Percentiles rank a stretch among this genome's conserved stretches.
phyloP scores from a whole-genome alignment of 2,329 filamentous ascomycete species.

The Exophiala aquamarina region DNA sequence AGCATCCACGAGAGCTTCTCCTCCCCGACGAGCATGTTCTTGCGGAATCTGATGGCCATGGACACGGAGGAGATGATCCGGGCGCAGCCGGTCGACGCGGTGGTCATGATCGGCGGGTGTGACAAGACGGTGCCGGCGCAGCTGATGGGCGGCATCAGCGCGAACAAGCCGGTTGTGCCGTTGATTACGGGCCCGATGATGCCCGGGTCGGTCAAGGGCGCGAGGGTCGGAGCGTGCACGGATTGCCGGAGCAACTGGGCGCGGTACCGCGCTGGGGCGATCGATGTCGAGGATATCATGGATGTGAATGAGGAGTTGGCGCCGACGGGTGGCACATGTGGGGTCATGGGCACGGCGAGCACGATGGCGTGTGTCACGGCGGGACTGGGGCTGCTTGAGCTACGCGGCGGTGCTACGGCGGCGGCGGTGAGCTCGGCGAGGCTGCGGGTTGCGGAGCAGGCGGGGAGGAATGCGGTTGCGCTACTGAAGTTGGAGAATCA shows the following conservation, averaged over 20 bases:
- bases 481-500: slow-evolving; percentile 45
- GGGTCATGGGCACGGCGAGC: slow-evolving; percentile 59
- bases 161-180: slow-evolving; percentile 69
- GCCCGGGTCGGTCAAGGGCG: slow-evolving; percentile 62
- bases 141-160: slow-evolving; percentile 73
- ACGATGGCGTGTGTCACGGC: slow-evolving; percentile 58
- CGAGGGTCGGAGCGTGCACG: slow-evolving; percentile 69
- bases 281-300: slow-evolving; percentile 71
- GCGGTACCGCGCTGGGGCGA: slow-evolving; percentile 61
- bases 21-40: slow-evolving; percentile 71
- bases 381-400: slow-evolving; percentile 54
- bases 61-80: slow-evolving; percentile 77
- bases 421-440: slow-evolving; percentile 54
- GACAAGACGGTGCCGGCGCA: slow-evolving; percentile 75
- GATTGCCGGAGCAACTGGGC: slow-evolving; percentile 76
- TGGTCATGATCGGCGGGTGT: slow-evolving; percentile 68
- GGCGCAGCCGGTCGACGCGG: slow-evolving; percentile 69
- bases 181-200: slow-evolving; percentile 74
- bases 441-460: slow-evolving; percentile 55
- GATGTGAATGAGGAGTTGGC: slow-evolving; percentile 71
- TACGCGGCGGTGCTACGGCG: slow-evolving; percentile 50
- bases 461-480: slow-evolving; percentile 50
- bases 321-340: slow-evolving; percentile 60
- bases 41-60: slow-evolving; percentile 75
- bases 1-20: slow-evolving; percentile 70